Conservation (phyloP, 1,284 basidiomycete genomes). For the Malassezia brasiliensis region DNA sequence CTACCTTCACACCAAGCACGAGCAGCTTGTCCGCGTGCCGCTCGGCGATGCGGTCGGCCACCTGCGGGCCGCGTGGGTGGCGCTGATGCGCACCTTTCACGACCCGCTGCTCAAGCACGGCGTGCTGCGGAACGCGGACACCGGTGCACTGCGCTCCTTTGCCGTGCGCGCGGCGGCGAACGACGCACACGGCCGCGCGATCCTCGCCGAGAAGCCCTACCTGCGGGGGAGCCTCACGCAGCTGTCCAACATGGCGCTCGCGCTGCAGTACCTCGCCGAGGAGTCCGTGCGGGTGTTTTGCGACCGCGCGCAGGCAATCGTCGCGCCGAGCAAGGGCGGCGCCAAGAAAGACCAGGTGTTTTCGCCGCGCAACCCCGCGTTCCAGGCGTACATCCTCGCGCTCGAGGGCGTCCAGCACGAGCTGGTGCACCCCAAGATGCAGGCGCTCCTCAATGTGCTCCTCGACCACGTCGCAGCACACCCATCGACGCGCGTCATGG, state of each 20-base stretch:
- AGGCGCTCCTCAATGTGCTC: slow-evolving; percentile 54
- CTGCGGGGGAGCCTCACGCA: slow-evolving; percentile 24
- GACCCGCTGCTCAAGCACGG: slow-evolving; percentile 31
- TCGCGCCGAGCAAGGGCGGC: slow-evolving; percentile 40
- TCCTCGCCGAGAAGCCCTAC: slow-evolving; percentile 19
- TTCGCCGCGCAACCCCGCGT: slow-evolving; percentile 55
- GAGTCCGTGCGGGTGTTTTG: slow-evolving; percentile 54
- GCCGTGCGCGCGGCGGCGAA: slow-evolving; percentile 23
- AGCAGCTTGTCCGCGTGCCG: slow-evolving; percentile 35
- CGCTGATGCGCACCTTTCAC: slow-evolving; percentile 41
- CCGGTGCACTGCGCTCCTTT: slow-evolving; percentile 32
- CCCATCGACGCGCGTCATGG: slow-evolving; percentile 83
- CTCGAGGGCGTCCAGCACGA: slow-evolving; percentile 53
- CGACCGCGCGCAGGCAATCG: slow-evolving; percentile 47
- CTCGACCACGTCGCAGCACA: slow-evolving; percentile 54
- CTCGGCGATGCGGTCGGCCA: slow-evolving; percentile 30
- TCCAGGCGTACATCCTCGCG: slow-evolving; percentile 58
- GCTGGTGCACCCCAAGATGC: slow-evolving; percentile 82
- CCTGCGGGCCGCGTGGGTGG: slow-evolving; percentile 44
- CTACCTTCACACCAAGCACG: slow-evolving; percentile 73
- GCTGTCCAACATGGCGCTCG: slow-evolving; percentile 31
- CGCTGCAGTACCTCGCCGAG: slow-evolving; percentile 56
- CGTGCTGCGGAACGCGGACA: slow-evolving; percentile 28
- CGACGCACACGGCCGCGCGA: slow-evolving; percentile 15
- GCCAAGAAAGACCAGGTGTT: slow-evolving; percentile 27